phyloP scores from a whole-genome alignment of 495 filamentous ascomycete genomes.

The Aspergillus olivimuriae region DNA sequence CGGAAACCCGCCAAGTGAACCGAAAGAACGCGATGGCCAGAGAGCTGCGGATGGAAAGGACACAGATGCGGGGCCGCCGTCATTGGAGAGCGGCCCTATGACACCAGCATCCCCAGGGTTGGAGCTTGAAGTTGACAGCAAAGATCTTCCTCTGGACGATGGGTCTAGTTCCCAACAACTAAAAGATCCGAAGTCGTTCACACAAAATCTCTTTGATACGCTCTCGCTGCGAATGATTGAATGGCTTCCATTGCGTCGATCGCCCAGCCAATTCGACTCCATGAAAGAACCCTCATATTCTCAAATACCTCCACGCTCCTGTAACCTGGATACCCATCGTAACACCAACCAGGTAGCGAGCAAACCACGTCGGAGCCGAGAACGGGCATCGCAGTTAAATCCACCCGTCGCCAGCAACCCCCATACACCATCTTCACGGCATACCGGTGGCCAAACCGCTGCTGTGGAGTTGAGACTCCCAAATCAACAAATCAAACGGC shows the following conservation, averaged over 20 bases:
- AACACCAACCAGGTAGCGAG: constrained; percentile 4
- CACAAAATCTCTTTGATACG: constrained; percentile 75
- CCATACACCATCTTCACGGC: constrained; percentile 31
- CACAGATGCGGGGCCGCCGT: background rate
- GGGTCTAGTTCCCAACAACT: constrained; percentile 39
- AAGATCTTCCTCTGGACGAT: constrained; percentile 17
- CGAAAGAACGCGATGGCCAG: constrained; percentile 2
- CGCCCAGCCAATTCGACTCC: constrained; percentile 17
- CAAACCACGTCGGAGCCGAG: constrained; percentile 8
- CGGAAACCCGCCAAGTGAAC: constrained; percentile 15
- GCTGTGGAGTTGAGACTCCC: constrained; percentile 33
- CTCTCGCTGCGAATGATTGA: constrained; percentile 72
- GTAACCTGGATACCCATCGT: background rate
- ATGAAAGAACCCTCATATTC: constrained; percentile 3
- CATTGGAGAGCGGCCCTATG: too few species aligned
- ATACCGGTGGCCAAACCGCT: constrained; percentile 16
- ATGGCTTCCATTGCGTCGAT: constrained; percentile 57
- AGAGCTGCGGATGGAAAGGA: background rate
- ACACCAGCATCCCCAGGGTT: background rate
- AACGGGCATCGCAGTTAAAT: constrained; percentile 6
- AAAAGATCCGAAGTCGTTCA: constrained; percentile 80
- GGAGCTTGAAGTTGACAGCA: constrained; percentile 5
- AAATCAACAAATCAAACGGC: constrained; percentile 35
- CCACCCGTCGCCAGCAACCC: constrained; percentile 10
- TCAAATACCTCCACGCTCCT: constrained; percentile 2